phyloP scores from a whole-genome alignment of 805 yeast species.

The Lachancea thermotolerans region DNA sequence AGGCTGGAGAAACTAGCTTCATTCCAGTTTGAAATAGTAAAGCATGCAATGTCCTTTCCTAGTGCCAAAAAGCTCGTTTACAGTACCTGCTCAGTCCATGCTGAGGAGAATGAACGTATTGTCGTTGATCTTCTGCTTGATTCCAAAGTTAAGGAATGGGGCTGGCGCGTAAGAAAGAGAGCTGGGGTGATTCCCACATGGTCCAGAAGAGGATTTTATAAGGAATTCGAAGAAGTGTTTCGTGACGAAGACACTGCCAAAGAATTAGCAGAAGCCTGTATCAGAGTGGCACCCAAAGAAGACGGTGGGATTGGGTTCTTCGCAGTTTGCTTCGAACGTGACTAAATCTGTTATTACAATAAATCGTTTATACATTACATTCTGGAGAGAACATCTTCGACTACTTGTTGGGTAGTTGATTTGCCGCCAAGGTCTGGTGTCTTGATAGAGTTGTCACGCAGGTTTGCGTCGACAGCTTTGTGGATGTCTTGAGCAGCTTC shows the following conservation, averaged over 20 bases:
- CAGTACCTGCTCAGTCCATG: constrained; percentile 92
- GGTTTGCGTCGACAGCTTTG: constrained; percentile 89
- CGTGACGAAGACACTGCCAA: constrained; percentile 39
- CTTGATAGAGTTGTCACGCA: constrained; percentile 62
- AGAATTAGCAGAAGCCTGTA: constrained; percentile 74
- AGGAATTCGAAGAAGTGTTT: constrained; percentile 54
- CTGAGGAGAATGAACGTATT: constrained; percentile 90
- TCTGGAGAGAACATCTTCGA: constrained; percentile 62
- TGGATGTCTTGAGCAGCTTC: constrained; percentile 88
- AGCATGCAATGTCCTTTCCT: constrained; percentile 83
- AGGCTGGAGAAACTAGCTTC: constrained; percentile 63
- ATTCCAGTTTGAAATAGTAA: constrained; percentile 82
- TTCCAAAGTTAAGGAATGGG: constrained; percentile 50
- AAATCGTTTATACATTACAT: constrained; percentile 13
- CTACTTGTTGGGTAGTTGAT: constrained; percentile 79
- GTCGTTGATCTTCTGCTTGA: constrained; percentile 73
- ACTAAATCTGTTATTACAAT: constrained; percentile 1
- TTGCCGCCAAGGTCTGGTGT: constrained; percentile 97
- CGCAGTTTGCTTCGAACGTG: constrained; percentile 76
- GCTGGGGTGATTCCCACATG: constrained; percentile 70
- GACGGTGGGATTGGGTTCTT: constrained; percentile 99
- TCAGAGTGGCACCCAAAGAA: constrained; percentile 73
- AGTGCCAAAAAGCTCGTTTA: constrained; percentile 72
- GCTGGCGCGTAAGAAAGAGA: constrained; percentile 67
- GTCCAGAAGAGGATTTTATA: constrained; percentile 75